Evolutionary conservation across 768 basidiomycete species (phyloP), one percentile per base, ranked within the genome.

Genomic region (Russula vinacea): DNA sequence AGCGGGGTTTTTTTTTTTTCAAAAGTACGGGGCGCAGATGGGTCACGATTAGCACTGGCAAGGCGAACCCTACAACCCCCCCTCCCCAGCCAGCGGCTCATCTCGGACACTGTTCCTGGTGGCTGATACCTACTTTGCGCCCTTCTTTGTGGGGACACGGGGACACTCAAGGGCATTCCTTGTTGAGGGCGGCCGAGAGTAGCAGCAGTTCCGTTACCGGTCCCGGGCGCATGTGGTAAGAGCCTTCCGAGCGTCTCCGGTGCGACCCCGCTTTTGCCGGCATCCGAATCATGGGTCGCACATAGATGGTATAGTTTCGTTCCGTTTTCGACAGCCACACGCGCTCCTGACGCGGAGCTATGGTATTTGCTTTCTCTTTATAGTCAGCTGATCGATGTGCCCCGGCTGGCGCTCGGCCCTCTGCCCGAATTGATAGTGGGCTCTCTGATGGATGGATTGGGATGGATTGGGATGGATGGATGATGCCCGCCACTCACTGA

Each of bases 261-360:
- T n/a, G n/a, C 42, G 42, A 7, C 6, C 19, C 22, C 13, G 45
- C 45, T 19, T n/a, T 29, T 39, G 40, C 49, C 49, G 49, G 29
- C 35, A 40, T n/a, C 50, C 51, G 19, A 33, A 32, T 44, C 8
- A 8, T 33, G 5, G 1, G 3, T 35, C 35, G 35, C 35, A 35
- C 35, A 35, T 8, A 35, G 35, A 35, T 35, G 35, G 35, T 10
- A 10, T 35, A 35, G 35, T 35, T 10, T 7, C 35, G 35, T 35
- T 35, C 10, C 35, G 35, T 35, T 35, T 35, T 35, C 10, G 29
- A 29, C 29, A 3, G 35, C 39, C 17, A 19, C 17, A 47, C 37
- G 62, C 62, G 57, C 33, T 53, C 11, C 50, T 32, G 32, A 58
- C 57, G 56, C 62, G 56, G 56, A 45, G 62, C 49, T 51, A 19